A percentile compares a stretch with the other conserved stretches of the same genome.
Conservation (phyloP, 495 filamentous ascomycete species). For the Cryomyces antarcticus region DNA sequence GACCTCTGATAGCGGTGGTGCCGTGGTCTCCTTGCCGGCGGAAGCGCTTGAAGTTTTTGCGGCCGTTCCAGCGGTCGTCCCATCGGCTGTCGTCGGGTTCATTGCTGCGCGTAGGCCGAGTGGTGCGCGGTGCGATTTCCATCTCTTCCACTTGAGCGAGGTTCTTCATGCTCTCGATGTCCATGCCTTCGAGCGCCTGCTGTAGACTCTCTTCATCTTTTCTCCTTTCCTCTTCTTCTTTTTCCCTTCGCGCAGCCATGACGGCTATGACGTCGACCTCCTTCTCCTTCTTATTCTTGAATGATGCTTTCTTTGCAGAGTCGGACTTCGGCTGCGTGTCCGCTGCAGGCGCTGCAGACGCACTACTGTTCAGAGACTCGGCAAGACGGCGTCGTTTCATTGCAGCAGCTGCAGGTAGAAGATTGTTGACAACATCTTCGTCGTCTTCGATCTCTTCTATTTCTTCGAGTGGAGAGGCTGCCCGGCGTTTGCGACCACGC, state of each 20-base stretch:
- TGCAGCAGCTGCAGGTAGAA: conserved; percentile 51
- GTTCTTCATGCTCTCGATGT: conserved; percentile 49
- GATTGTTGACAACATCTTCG: conserved; percentile 36
- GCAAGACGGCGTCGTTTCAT: conserved; percentile 48
- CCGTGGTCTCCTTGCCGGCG: conserved; percentile 35
- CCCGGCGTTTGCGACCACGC: conserved; percentile 22
- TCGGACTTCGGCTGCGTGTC: not conserved
- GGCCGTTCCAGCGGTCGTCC: conserved; percentile 84
- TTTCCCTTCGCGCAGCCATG: conserved; percentile 44
- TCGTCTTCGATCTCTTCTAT: conserved; percentile 21
- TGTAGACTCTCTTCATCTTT: conserved; percentile 37
- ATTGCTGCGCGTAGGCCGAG: conserved; percentile 10
- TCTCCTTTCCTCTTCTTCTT: conserved; percentile 39
- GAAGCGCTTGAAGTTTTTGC: conserved; percentile 94
- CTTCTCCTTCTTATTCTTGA: conserved; percentile 13
- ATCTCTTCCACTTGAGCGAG: conserved; percentile 68
- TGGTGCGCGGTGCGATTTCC: conserved; percentile 26
- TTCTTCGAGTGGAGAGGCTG: conserved; percentile 19
- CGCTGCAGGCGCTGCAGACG: conserved; percentile 5
- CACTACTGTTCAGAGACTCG: conserved; percentile 11
- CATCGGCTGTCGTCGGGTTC: conserved; percentile 35
- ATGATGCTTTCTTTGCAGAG: not conserved
- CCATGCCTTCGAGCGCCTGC: conserved; percentile 33
- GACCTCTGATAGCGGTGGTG: conserved; percentile 19
- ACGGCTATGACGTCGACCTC: conserved; percentile 48